Conservation (phyloP, 1,284 basidiomycete genomes). For the Malassezia nana region DNA sequence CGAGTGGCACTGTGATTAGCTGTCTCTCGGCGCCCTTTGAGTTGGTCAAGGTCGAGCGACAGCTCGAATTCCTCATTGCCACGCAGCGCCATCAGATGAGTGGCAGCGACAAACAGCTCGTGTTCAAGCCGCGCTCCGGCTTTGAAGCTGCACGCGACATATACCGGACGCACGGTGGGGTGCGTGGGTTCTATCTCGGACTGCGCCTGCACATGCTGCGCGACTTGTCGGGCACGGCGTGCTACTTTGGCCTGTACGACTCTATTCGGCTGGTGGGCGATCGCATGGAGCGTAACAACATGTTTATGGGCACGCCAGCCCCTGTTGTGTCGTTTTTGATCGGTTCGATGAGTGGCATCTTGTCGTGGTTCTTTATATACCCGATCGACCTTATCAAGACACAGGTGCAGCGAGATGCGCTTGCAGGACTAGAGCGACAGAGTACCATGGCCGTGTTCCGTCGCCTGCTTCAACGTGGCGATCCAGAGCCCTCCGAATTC, state of each 20-base stretch:
- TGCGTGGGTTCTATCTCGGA: conserved; percentile 46
- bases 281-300: conserved; percentile 9
- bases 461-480: conserved; percentile 60
- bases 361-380: conserved; percentile 44
- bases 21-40: conserved; percentile 61
- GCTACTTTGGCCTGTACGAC: conserved; percentile 47
- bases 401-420: conserved; percentile 74
- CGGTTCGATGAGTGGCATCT: conserved; percentile 40
- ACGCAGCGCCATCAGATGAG: conserved; percentile 59
- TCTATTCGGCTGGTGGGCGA: conserved; percentile 28
- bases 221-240: conserved; percentile 33
- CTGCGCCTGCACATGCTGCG: conserved; percentile 37
- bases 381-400: conserved; percentile 67
- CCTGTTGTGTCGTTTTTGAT: conserved; percentile 43
- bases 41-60: conserved; percentile 73
- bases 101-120: background rate
- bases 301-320: conserved; percentile 29
- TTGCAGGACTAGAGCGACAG: conserved; percentile 64
- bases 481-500: background rate
- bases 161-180: conserved; percentile 34
- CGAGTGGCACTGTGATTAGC: conserved; percentile 66
- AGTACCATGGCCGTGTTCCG: conserved; percentile 60
- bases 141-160: conserved; percentile 41
- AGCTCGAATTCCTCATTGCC: conserved; percentile 87
- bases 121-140: conserved; percentile 35